phyloP scores from a whole-genome alignment of 2,329 filamentous ascomycete genomes.

The Fusarium drepaniforme region DNA sequence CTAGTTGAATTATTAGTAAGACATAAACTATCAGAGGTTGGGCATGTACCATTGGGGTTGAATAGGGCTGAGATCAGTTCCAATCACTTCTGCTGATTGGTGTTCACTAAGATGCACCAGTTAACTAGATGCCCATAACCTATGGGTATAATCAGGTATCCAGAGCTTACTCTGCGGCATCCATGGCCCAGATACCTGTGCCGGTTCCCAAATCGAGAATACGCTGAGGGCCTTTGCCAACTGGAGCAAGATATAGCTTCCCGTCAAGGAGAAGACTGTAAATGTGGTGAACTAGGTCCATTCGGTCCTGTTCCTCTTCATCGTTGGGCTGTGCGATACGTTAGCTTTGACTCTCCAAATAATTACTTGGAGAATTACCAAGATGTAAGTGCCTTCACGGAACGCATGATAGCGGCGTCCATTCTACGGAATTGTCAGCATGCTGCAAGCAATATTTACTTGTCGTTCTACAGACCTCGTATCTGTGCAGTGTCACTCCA shows the following conservation, averaged over 20 bases:
- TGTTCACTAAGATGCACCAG: constrained; percentile 7
- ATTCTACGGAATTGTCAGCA: neutral
- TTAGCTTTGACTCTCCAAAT: neutral
- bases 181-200: constrained; percentile 29
- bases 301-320: constrained; percentile 28
- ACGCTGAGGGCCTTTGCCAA: constrained; percentile 7
- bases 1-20: neutral
- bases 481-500: neutral
- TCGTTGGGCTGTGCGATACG: constrained; percentile 21
- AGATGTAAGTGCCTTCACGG: neutral
- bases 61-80: constrained; percentile 35
- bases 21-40: neutral
- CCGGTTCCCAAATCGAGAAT: constrained; percentile 23
- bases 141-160: neutral
- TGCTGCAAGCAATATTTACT: too few relatives aligned
- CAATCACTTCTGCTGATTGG: constrained; percentile 32
- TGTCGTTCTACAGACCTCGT: neutral
- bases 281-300: constrained; percentile 34
- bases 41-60: constrained; percentile 28
- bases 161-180: constrained; percentile 26
- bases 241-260: constrained; percentile 25
- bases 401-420: neutral
- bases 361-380: neutral
- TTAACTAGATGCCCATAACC: neutral
- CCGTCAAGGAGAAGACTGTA: constrained; percentile 21